Base-by-base conservation (phyloP, 371 early-diverging fungal genomes). In the Mucor piriformis region DNA sequence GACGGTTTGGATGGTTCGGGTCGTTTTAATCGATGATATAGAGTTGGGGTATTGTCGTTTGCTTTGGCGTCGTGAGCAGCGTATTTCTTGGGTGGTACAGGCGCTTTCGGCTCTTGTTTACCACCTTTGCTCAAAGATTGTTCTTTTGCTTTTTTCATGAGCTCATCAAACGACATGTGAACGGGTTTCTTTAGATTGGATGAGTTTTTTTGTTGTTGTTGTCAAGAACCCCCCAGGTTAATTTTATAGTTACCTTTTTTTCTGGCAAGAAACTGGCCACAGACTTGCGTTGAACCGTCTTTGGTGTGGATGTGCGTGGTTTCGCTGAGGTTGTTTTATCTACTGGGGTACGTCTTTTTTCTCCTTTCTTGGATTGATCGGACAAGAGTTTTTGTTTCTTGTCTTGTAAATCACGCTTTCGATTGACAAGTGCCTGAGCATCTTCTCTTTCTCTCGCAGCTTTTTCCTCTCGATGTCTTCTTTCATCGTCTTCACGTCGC, bases 71-170 rank as follows among this genome's bases (percentile, higher is more conserved):
- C 51, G 6, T 37, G 51, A 33, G 21, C 13, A 24, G 25, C 12
- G 32, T 52, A 57, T 44, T 55, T 49, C 32, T 51, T 46, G 12
- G 54, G 33, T 44, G 47, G 42, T 20, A 21, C 23, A 5, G 48
- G 37, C 25, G 48, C 34, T 35, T 47, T 61, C 16, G 32, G 21
- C 33, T 50, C 55, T 16, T 50, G 29, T 38, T 59, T 25, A 1
- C 52, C 46, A 33, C 43, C 42, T 59, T 59, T 62, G n/a, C 18
- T 48, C 3, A 53, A 6, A 5, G 68, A 57, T 54, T 71, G 61
- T 23, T 68, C 72, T 32, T 69, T 71, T 29, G 75, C 75, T 24
- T 66, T 69, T 25, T 57, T 57, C 72, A 74, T 69, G 15, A 74
- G 35, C 8, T 74, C 67, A 3, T 74, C 75, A 64, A 72, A 72